A percentile compares a stretch with the other conserved stretches of the same genome.
Conservation (phyloP, 805 yeast genomes). For the Sugiyamaella floridensis region DNA sequence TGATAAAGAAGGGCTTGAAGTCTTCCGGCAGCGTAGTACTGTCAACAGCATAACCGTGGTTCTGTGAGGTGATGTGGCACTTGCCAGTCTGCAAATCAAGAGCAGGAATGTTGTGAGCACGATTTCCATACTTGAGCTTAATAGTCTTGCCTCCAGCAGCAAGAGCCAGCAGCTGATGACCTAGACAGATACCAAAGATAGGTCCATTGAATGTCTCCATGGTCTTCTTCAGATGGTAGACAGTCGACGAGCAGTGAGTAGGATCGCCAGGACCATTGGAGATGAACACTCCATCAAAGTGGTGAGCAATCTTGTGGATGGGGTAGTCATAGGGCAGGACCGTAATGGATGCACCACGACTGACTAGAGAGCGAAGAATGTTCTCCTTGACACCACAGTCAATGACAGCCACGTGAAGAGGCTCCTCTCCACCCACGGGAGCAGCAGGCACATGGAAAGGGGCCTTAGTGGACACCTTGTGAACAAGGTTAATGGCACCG, state of each 20-base stretch:
- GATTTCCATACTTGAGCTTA: constrained; percentile 94
- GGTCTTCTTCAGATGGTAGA: constrained; percentile 61
- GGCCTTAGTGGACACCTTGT: constrained; percentile 88
- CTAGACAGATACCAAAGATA: constrained; percentile 94
- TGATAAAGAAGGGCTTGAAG: constrained; percentile 83
- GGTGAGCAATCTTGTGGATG: constrained; percentile 79
- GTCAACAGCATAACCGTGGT: constrained; percentile 98
- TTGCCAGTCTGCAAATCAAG: constrained; percentile 82
- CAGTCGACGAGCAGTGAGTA: constrained; percentile 77
- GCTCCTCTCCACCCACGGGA: constrained; percentile 34
- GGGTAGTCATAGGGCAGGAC: constrained; percentile 97
- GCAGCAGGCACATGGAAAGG: constrained; percentile 81
- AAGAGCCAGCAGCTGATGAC: constrained; percentile 92
- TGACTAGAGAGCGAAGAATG: constrained; percentile 85
- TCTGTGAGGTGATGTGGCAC: constrained; percentile 97
- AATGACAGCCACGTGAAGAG: constrained; percentile 79
- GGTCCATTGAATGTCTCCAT: constrained; percentile 70
- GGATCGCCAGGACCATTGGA: constrained; percentile 99
- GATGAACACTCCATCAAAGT: constrained; percentile 90
- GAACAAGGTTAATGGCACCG: constrained; percentile 80
- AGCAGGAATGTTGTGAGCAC: constrained; percentile 98
- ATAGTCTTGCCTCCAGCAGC: constrained; percentile 92
- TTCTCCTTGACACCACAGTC: constrained; percentile 99
- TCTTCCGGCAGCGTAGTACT: constrained; percentile 63
- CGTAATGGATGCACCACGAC: constrained; percentile 93